phyloP scores from a whole-genome alignment of 2,329 filamentous ascomycete species.

The Sporothrix pallida region DNA sequence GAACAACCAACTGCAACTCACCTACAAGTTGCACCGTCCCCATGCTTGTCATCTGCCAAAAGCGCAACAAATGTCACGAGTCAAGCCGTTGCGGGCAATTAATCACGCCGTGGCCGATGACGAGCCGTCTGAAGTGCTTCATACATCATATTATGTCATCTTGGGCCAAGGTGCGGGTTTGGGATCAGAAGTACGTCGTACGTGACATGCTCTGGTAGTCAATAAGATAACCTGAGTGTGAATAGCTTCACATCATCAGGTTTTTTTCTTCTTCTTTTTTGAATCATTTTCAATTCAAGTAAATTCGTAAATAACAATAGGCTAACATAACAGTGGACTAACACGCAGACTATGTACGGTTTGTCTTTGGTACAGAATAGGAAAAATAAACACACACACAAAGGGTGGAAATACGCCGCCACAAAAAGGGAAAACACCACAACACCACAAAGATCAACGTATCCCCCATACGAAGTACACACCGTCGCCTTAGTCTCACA shows the following conservation, averaged over 20 bases:
- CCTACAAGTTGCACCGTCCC: background rate
- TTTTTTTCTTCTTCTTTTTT: background rate
- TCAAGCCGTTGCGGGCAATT: background rate
- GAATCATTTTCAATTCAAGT: no score
- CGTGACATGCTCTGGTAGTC: no score
- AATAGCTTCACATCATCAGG: background rate
- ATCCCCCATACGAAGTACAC: background rate
- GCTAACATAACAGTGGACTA: background rate
- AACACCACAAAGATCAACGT: constrained; percentile 5
- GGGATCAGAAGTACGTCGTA: background rate
- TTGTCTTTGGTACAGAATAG: background rate
- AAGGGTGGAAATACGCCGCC: background rate
- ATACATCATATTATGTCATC: background rate
- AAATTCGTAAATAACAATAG: background rate
- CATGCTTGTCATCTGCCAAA: constrained; percentile 12
- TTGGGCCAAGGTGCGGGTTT: no score
- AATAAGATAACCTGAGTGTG: no score
- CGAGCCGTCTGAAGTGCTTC: background rate
- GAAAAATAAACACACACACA: background rate
- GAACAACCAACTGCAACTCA: no score
- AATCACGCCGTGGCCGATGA: background rate
- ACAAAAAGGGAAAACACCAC: background rate
- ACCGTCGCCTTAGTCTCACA: background rate
- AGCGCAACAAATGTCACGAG: background rate
- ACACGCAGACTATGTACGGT: background rate